Evolutionary conservation across 768 basidiomycete species (phyloP).

Genomic region (Termitomyces sp.): DNA sequence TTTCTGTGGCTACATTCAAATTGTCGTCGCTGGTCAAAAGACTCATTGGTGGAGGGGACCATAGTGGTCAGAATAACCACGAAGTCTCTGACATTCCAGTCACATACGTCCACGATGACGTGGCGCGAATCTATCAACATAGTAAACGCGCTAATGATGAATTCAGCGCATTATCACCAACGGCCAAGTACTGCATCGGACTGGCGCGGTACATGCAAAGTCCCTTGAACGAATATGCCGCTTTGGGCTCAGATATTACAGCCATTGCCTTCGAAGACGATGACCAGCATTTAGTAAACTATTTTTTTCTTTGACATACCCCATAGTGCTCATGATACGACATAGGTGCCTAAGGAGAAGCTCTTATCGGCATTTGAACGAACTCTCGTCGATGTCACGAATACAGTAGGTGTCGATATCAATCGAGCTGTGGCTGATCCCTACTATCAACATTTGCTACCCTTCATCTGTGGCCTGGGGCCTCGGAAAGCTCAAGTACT

Average conservation of each 20-base stretch:
- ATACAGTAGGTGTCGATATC: slow-evolving; percentile 93
- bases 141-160: slow-evolving; percentile 82
- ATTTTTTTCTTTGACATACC: slow-evolving; percentile 3
- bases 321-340: not conserved
- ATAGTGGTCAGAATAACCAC: slow-evolving; percentile 20
- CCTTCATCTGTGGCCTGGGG: slow-evolving; percentile 89
- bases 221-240: slow-evolving; percentile 91
- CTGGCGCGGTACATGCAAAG: slow-evolving; percentile 91
- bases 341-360: slow-evolving; percentile 84
- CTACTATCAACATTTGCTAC: slow-evolving; percentile 85
- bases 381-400: slow-evolving; percentile 83
- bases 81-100: slow-evolving; percentile 60
- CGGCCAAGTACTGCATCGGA: slow-evolving; percentile 90
- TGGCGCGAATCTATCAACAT: slow-evolving; percentile 91
- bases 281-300: slow-evolving; percentile 75
- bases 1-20: slow-evolving; percentile 75
- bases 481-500: slow-evolving; percentile 88
- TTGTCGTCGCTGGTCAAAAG: slow-evolving; percentile 62
- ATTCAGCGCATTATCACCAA: slow-evolving; percentile 68
- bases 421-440: slow-evolving; percentile 85
- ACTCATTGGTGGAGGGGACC: slow-evolving; percentile 21
- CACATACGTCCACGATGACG: slow-evolving; percentile 83
- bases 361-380: slow-evolving; percentile 77
- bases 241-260: slow-evolving; percentile 78
- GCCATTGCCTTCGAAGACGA: slow-evolving; percentile 83